A percentile compares a stretch with the other conserved stretches of the same genome.
These are phyloP conservation scores for Gossypium ekmanianum DNA, from an alignment of 345 rosid species.

Conservation along the genomic window DNA sequence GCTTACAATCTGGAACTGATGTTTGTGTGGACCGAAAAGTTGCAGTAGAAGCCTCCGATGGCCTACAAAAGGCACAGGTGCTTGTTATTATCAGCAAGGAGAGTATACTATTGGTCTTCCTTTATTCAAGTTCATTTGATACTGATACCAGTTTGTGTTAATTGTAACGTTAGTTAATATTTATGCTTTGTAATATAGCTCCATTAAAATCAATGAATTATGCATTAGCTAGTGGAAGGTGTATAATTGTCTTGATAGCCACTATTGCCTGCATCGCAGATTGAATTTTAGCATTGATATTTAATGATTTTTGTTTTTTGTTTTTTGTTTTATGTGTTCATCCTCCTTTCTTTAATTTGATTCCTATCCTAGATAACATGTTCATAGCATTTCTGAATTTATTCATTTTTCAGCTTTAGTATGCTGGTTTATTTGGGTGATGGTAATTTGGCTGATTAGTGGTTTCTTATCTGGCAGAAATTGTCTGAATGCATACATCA, in stretches of 20 bases:
- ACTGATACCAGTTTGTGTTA: background rate
- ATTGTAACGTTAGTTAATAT: background rate
- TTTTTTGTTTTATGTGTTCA: too few relatives aligned
- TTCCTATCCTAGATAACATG: background rate
- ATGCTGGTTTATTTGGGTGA: background rate
- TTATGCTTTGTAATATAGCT: background rate
- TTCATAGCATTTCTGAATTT: background rate
- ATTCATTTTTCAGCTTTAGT: background rate
- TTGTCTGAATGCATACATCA: slow-evolving; percentile 58
- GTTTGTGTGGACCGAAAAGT: slow-evolving; percentile 76
- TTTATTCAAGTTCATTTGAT: background rate
- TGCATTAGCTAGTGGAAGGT: background rate
- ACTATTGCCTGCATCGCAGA: too few relatives aligned
- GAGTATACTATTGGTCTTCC: background rate
- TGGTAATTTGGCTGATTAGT: slow-evolving; percentile 19
- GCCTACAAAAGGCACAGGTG: slow-evolving; percentile 88
- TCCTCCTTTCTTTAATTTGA: background rate
- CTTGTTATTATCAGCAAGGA: slow-evolving; percentile 3
- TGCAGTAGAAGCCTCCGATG: slow-evolving; percentile 88
- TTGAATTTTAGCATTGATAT: too few relatives aligned
- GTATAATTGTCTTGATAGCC: too few relatives aligned
- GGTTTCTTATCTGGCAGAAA: slow-evolving; percentile 57
- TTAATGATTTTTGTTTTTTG: too few relatives aligned
- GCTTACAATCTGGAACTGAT: slow-evolving; percentile 71
- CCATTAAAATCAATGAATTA: background rate